phyloP scores from a whole-genome alignment of 257 asterid genomes.

The Solanum gracilifrons region DNA sequence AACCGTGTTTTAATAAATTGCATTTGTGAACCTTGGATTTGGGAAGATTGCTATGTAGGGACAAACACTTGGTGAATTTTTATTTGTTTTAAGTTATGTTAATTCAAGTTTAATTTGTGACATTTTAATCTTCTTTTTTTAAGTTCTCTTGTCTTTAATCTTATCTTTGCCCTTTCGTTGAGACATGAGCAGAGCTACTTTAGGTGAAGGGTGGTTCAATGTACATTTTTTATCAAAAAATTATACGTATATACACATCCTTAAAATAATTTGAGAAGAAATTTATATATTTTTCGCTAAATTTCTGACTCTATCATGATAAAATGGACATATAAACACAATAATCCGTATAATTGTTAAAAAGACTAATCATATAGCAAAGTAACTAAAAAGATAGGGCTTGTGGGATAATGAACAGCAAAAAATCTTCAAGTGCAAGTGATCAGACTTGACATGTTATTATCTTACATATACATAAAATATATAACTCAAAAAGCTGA shows the following conservation, averaged over 20 bases:
- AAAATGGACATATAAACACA: not conserved
- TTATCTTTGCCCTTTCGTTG: not conserved
- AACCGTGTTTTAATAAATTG: not conserved
- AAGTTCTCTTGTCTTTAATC: not conserved
- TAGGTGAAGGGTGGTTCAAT: too few relatives aligned
- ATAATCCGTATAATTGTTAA: not conserved
- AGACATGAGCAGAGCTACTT: not conserved
- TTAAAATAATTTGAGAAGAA: too few relatives aligned
- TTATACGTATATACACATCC: too few relatives aligned
- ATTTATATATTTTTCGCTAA: not conserved
- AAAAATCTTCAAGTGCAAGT: not conserved
- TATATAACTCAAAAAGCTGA: not conserved
- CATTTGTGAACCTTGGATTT: not conserved
- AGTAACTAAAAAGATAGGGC: not conserved
- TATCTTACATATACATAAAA: not conserved
- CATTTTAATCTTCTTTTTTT: not conserved
- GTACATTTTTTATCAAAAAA: too few relatives aligned
- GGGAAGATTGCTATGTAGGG: not conserved
- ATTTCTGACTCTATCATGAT: not conserved
- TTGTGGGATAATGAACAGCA: not conserved
- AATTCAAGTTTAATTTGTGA: not conserved
- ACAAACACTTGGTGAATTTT: not conserved
- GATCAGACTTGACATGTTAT: not conserved
- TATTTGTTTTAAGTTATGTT: not conserved
- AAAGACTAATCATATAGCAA: not conserved